Percentiles rank a stretch among this genome's conserved stretches.
Conservation (phyloP, 2,329 filamentous ascomycete genomes). For the Hypoxylon sp. region DNA sequence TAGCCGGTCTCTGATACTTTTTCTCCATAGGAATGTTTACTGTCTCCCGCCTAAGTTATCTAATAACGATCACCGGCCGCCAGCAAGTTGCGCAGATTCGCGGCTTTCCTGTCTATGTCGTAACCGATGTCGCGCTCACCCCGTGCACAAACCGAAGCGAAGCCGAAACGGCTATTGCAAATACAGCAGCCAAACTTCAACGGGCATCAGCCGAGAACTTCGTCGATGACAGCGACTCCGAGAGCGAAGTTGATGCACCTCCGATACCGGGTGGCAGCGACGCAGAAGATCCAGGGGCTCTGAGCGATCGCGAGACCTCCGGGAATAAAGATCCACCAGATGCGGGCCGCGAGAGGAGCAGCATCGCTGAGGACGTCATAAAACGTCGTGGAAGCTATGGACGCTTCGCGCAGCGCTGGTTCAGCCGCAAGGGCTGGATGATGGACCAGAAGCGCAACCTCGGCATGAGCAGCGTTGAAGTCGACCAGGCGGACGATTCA, state of each 20-base stretch:
- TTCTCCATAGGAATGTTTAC: constrained; percentile 79
- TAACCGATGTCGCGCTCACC: constrained; percentile 92
- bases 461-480: constrained; percentile 70
- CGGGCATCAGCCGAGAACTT: constrained; percentile 49
- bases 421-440: constrained; percentile 87
- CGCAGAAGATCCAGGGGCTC: constrained; percentile 51
- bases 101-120: constrained; percentile 85
- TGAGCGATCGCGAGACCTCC: constrained; percentile 49
- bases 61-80: constrained; percentile 88
- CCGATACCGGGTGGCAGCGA: constrained; percentile 55
- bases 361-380: constrained; percentile 91
- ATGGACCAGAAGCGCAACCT: constrained; percentile 78
- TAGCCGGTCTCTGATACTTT: constrained; percentile 29
- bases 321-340: constrained; percentile 41
- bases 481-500: constrained; percentile 60
- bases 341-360: constrained; percentile 64
- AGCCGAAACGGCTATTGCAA: constrained; percentile 78
- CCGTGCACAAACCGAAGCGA: constrained; percentile 84
- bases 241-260: constrained; percentile 65
- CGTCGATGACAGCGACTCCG: constrained; percentile 58
- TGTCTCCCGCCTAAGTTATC: constrained; percentile 84
- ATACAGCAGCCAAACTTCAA: constrained; percentile 66
- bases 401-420: constrained; percentile 91
- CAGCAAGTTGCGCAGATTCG: constrained; percentile 91
- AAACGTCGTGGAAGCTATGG: constrained; percentile 86